phyloP scores from a whole-genome alignment of 2,329 filamentous ascomycete genomes.

The Rhynchosporium graminicola region DNA sequence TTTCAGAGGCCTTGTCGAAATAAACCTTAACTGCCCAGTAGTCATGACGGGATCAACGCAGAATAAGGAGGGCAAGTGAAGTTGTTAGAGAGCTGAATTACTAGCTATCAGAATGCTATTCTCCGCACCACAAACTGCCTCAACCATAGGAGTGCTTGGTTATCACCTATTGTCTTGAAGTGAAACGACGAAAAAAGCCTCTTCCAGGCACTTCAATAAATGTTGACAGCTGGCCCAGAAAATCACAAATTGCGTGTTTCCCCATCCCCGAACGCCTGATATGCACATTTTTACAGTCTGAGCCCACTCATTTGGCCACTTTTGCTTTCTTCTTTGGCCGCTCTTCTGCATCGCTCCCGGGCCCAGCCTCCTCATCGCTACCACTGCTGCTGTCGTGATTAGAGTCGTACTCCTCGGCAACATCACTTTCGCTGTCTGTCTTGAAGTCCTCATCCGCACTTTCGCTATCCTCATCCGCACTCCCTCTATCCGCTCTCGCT shows the following conservation, averaged over 20 bases:
- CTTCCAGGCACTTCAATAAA: too few species aligned
- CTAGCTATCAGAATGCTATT: too few species aligned
- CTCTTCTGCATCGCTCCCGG: slow-evolving; percentile 57
- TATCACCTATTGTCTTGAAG: too few species aligned
- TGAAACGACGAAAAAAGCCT: too few species aligned
- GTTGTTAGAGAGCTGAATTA: too few species aligned
- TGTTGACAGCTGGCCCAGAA: neutral
- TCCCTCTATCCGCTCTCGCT: slow-evolving; percentile 74
- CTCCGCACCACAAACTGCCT: too few species aligned
- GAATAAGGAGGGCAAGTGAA: too few species aligned
- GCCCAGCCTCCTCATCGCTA: slow-evolving; percentile 64
- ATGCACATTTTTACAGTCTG: slow-evolving; percentile 18
- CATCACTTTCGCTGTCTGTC: slow-evolving; percentile 88
- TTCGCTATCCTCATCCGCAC: slow-evolving; percentile 94
- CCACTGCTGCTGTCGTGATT: slow-evolving; percentile 83
- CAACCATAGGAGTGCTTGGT: too few species aligned
- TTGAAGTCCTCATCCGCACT: slow-evolving; percentile 95
- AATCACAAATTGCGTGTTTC: slow-evolving; percentile 8
- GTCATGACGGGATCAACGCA: too few species aligned
- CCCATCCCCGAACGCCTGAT: slow-evolving; percentile 22
- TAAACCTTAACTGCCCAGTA: too few species aligned
- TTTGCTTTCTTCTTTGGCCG: slow-evolving; percentile 52
- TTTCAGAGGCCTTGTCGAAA: too few species aligned
- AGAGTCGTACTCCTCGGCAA: slow-evolving; percentile 94
- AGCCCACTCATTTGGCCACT: slow-evolving; percentile 24